Evolutionary conservation across 805 yeast genomes (phyloP).

Genomic region (Candida boleticola): DNA sequence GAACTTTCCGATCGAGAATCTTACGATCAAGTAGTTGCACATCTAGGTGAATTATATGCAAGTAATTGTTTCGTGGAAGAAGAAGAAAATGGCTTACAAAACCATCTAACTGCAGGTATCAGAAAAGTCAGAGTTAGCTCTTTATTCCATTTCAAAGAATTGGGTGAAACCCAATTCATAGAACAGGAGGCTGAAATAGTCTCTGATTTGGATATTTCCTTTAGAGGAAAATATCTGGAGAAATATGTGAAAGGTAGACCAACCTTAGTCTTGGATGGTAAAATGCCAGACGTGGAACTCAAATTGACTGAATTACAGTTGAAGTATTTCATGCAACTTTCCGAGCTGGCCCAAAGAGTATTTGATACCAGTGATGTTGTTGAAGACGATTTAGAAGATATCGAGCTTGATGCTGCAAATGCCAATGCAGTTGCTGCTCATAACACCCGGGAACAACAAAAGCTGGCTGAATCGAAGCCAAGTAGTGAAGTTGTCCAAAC

Average conservation of each 20-base stretch:
- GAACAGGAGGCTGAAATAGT: constrained; percentile 63
- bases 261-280: constrained; percentile 50
- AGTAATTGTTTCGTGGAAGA: constrained; percentile 51
- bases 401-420: constrained; percentile 59
- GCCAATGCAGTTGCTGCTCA: constrained; percentile 52
- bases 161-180: constrained; percentile 6
- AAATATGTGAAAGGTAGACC: constrained; percentile 40
- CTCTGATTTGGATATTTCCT: constrained; percentile 59
- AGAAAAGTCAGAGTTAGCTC: constrained; percentile 72
- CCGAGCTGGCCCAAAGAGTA: constrained; percentile 54
- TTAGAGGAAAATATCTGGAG: constrained; percentile 58
- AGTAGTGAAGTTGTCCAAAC: not conserved
- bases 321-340: constrained; percentile 52
- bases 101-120: constrained; percentile 65
- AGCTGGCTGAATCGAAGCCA: not conserved
- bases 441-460: constrained; percentile 9
- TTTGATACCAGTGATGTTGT: constrained; percentile 38
- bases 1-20: constrained; percentile 12
- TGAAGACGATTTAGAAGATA: constrained; percentile 43
- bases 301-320: constrained; percentile 74
- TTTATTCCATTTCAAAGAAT: constrained; percentile 45
- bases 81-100: constrained; percentile 35
- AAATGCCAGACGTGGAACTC: constrained; percentile 60
- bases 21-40: constrained; percentile 64
- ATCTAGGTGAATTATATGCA: constrained; percentile 80